phyloP scores from a whole-genome alignment of 2,329 filamentous ascomycete species.

The Xylaria hypoxylon region DNA sequence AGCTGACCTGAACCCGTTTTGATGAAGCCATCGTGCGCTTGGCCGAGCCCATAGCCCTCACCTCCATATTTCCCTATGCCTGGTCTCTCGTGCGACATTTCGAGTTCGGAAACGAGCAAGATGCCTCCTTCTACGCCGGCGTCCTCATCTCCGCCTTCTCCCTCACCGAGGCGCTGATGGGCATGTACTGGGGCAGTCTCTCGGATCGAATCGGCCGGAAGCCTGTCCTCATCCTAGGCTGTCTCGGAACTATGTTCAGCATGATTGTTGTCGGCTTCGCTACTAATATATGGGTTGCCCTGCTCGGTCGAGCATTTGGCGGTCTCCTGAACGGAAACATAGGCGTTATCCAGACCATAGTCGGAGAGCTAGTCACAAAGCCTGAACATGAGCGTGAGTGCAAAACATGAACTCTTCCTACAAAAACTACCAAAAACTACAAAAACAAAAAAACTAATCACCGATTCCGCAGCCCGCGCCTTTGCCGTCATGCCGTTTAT shows the following conservation, averaged over 20 bases:
- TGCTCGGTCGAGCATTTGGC: slow-evolving; percentile 79
- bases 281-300: slow-evolving; percentile 83
- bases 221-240: slow-evolving; percentile 84
- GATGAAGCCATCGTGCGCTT: slow-evolving; percentile 85
- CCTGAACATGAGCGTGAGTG: slow-evolving; percentile 86
- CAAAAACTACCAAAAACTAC: no score
- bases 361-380: slow-evolving; percentile 84
- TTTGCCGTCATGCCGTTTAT: slow-evolving; percentile 96
- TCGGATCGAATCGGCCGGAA: slow-evolving; percentile 88
- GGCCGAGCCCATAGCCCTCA: slow-evolving; percentile 91
- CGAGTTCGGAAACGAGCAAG: slow-evolving; percentile 74
- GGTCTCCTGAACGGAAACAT: slow-evolving; percentile 92
- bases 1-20: slow-evolving; percentile 24
- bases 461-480: slow-evolving; percentile 71
- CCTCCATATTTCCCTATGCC: slow-evolving; percentile 92
- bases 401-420: no score
- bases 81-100: slow-evolving; percentile 85
- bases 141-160: slow-evolving; percentile 89
- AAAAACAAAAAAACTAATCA: no score
- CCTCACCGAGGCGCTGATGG: slow-evolving; percentile 83
- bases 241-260: slow-evolving; percentile 83
- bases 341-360: slow-evolving; percentile 92
- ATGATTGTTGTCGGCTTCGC: slow-evolving; percentile 87
- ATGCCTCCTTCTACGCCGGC: slow-evolving; percentile 90
- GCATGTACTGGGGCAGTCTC: slow-evolving; percentile 87